Base-by-base conservation (phyloP, 2,329 filamentous ascomycete genomes). In the Cercospora sp. region DNA sequence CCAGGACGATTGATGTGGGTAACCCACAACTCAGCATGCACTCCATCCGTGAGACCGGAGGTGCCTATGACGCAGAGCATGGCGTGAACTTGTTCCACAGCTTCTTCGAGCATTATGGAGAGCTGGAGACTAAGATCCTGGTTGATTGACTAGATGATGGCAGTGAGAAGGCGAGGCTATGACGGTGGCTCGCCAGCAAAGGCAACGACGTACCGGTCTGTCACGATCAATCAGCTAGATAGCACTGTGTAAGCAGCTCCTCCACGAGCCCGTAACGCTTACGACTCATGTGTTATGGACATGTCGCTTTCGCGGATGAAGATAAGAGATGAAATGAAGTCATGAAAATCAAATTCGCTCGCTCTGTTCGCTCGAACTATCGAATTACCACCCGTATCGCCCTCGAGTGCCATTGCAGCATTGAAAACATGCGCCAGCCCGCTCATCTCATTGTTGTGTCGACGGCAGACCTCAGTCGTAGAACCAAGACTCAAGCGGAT, bases 21-120 rank as follows among this genome's bases (percentile, higher is more conserved):
- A 98, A 97, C 81, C 90, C 94, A 30, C 94, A 98, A 83, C 84
- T 97, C 71, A 93, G 91, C 78, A 98, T 98, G 95, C 94, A 98
- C 82, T 95, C 91, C 77, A 97, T 97, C 76, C 89, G 95, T 64
- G 95, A 98, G 85, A 97, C 92, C 53, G 91, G 92, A 26, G 95
- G 95, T 45, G 89, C 90, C 1, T 88, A 93, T 74, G 94, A 99
- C 81, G 91, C 98, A 0, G 91, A 91, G 73, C 88, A 95, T 81
- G 91, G 92, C 0, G 89, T 97, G 71, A 90, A 90, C 76, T 79
- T 99, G 63, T 98, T 99, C 80, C 89, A 91, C 72, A 88, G 90
- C 73, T 99, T 97, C 82, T 94, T 97, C 78, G 85, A 90, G 73
- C 87, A 91, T 77, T 99, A 93, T 78, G 91, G 91, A n/a, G 87